phyloP scores from a whole-genome alignment of 176 grass and related monocot genomes.

The Lolium multiflorum region DNA sequence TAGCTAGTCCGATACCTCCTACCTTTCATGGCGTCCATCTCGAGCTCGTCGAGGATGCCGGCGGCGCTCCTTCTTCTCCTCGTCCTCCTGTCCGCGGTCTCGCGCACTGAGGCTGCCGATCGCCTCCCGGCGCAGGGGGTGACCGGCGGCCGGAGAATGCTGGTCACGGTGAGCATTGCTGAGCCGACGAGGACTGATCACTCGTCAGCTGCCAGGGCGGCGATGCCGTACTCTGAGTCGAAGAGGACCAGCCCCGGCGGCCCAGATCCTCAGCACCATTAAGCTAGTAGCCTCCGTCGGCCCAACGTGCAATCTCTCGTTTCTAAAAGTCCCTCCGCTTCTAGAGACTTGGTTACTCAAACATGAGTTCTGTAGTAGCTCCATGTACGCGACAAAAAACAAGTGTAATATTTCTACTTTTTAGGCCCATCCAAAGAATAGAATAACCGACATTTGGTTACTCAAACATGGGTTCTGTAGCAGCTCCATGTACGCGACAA shows the following conservation, averaged over 20 bases:
- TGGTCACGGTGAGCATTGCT: neutral
- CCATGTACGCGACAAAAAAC: too few relatives aligned
- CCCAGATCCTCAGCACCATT: constrained; percentile 52
- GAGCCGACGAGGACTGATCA: neutral
- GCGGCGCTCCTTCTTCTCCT: constrained; percentile 27
- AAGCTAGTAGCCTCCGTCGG: neutral
- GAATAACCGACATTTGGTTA: too few relatives aligned
- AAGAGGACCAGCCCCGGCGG: constrained; percentile 65
- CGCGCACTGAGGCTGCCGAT: neutral
- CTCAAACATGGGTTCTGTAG: too few relatives aligned
- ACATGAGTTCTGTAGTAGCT: too few relatives aligned
- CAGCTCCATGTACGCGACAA: too few relatives aligned
- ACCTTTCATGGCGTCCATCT: constrained; percentile 24
- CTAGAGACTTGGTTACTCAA: neutral
- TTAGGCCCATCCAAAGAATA: too few relatives aligned
- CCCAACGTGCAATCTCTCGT: neutral
- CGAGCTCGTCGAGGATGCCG: neutral
- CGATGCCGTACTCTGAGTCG: constrained; percentile 40
- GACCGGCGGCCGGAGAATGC: constrained; percentile 39
- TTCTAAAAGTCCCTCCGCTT: neutral
- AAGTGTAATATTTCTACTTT: too few relatives aligned
- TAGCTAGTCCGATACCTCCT: neutral
- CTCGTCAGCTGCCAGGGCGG: neutral
- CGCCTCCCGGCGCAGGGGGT: neutral
- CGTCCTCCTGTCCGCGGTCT: neutral